Conservation (phyloP, 805 yeast genomes). For the Metschnikowia dekortorum region DNA sequence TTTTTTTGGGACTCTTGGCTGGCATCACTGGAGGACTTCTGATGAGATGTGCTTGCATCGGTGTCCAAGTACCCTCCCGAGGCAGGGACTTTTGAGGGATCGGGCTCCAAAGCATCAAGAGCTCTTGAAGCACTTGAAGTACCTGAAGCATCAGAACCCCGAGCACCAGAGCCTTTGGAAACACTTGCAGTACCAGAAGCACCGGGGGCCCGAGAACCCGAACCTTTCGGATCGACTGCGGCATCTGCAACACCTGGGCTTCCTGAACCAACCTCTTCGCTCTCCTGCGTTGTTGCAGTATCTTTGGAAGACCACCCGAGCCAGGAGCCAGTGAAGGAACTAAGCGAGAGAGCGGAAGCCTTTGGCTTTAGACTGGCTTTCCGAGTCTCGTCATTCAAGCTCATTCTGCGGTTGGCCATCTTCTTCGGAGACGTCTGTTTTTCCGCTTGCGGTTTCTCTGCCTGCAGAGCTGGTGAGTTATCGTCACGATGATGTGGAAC, state of each 20-base stretch:
- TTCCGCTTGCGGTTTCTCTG: not conserved
- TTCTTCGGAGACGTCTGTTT: too few species aligned
- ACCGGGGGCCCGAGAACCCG: too few species aligned
- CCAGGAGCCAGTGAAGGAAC: constrained; percentile 21
- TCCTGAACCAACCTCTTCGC: not conserved
- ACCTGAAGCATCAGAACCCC: too few species aligned
- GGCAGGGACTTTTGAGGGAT: too few species aligned
- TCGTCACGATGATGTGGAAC: not conserved
- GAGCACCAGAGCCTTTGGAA: too few species aligned
- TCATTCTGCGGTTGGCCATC: not conserved
- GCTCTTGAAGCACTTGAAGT: too few species aligned
- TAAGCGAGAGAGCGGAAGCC: constrained; percentile 22
- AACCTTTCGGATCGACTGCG: too few species aligned
- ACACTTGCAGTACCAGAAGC: too few species aligned
- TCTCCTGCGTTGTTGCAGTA: not conserved
- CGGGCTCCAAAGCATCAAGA: too few species aligned
- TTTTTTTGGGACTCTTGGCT: constrained; percentile 10
- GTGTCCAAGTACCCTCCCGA: too few species aligned
- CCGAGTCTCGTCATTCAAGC: not conserved
- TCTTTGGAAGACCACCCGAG: constrained; percentile 21
- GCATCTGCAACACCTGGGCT: too few species aligned
- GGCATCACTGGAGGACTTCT: constrained; percentile 1
- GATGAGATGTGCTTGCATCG: not conserved
- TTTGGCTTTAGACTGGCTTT: constrained; percentile 12
- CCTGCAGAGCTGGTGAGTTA: not conserved